phyloP scores from a whole-genome alignment of 2,329 filamentous ascomycete genomes.

The Epichloe gansuensis region DNA sequence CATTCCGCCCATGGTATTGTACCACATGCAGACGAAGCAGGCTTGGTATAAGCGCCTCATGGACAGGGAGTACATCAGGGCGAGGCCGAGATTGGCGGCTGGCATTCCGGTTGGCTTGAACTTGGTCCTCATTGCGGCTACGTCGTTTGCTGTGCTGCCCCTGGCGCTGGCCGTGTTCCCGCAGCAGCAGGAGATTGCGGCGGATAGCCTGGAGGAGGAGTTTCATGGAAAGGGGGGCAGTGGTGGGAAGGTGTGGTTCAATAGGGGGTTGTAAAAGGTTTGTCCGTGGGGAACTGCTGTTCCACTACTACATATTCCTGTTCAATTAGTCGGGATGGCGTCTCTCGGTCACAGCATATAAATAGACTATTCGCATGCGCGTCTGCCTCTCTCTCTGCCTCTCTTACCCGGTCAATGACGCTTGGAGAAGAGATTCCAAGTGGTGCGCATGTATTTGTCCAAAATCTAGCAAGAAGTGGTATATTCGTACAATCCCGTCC shows the following conservation, averaged over 20 bases:
- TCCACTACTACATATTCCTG: neutral
- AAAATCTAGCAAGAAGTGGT: neutral
- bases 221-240: slow-evolving; percentile 73
- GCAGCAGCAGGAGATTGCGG: slow-evolving; percentile 71
- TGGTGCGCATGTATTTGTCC: neutral
- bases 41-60: slow-evolving; percentile 26
- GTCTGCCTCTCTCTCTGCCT: too few species aligned
- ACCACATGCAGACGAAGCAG: slow-evolving; percentile 55
- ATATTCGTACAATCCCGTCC: neutral
- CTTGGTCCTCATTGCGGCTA: slow-evolving; percentile 72
- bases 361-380: neutral
- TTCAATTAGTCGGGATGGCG: neutral
- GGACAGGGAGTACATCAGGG: slow-evolving; percentile 66
- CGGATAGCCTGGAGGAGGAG: slow-evolving; percentile 66
- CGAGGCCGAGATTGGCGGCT: slow-evolving; percentile 51
- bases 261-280: slow-evolving; percentile 64
- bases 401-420: too few species aligned
- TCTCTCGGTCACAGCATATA: neutral
- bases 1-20: slow-evolving; percentile 73
- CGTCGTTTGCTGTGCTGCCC: slow-evolving; percentile 78
- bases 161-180: slow-evolving; percentile 86
- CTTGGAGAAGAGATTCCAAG: too few species aligned
- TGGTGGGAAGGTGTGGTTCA: slow-evolving; percentile 83
- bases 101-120: slow-evolving; percentile 62
- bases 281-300: neutral